phyloP scores from a whole-genome alignment of 1,139 yeast species.

The Cylindricascospora bacillispora region DNA sequence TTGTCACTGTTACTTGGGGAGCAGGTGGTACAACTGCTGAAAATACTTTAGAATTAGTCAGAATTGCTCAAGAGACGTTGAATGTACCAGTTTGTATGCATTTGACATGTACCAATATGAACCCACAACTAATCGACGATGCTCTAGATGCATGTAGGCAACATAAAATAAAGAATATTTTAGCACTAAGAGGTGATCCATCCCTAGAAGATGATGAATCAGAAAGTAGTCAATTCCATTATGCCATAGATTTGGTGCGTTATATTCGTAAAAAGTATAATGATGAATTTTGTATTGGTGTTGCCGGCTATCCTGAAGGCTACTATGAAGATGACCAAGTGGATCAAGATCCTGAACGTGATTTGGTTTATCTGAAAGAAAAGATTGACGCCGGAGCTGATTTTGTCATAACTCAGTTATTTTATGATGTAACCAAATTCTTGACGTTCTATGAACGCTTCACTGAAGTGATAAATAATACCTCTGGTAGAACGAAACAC shows the following conservation, averaged over 20 bases:
- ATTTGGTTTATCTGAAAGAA: conserved; percentile 64
- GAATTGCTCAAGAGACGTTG: conserved; percentile 59
- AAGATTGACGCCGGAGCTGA: conserved; percentile 93
- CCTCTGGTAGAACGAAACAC: conserved; percentile 9
- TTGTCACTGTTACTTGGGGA: conserved; percentile 95
- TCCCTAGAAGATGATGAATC: conserved; percentile 6
- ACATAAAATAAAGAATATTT: conserved; percentile 69
- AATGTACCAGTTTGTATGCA: conserved; percentile 86
- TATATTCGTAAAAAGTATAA: conserved; percentile 62
- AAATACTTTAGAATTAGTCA: conserved; percentile 74
- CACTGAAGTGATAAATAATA: conserved; percentile 12
- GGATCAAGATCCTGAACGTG: conserved; percentile 49
- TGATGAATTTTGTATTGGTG: conserved; percentile 74
- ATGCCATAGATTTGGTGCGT: conserved; percentile 73
- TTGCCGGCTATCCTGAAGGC: conserved; percentile 95
- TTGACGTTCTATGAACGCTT: conserved; percentile 35
- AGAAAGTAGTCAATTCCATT: conserved; percentile 42
- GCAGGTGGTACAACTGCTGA: conserved; percentile 94
- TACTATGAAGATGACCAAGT: conserved; percentile 68
- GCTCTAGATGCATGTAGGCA: conserved; percentile 64
- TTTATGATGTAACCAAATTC: conserved; percentile 53
- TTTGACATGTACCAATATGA: conserved; percentile 91
- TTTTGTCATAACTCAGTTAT: conserved; percentile 79
- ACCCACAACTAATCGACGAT: conserved; percentile 57
- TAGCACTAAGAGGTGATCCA: conserved; percentile 93